A percentile compares a stretch with the other conserved stretches of the same genome.
phyloP scores from a whole-genome alignment of 75 land plant species.

The Cunninghamia lanceolata region DNA sequence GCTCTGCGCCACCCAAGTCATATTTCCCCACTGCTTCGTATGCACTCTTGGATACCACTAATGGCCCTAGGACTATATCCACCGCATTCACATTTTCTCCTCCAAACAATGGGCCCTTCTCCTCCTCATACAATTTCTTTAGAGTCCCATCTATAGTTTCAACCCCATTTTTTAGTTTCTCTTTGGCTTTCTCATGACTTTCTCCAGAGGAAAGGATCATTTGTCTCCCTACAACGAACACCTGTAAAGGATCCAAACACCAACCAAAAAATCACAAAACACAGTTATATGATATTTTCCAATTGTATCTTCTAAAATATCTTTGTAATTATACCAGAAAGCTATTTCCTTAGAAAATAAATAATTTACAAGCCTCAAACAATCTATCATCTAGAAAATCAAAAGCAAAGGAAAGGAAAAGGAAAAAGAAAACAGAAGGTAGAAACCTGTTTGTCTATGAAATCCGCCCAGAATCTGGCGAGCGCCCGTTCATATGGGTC shows the following conservation, averaged over 20 bases:
- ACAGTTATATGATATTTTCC: too few relatives aligned
- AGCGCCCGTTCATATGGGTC: constrained; percentile 1
- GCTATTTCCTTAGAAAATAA: too few relatives aligned
- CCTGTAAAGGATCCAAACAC: not conserved
- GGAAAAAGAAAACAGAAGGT: not conserved
- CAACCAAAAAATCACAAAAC: too few relatives aligned
- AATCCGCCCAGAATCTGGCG: constrained; percentile 19
- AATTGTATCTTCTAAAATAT: too few relatives aligned
- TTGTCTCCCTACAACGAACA: not conserved
- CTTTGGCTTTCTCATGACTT: too few relatives aligned
- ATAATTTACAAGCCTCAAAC: not conserved
- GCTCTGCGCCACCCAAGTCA: too few relatives aligned
- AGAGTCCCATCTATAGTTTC: not conserved
- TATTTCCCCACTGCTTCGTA: too few relatives aligned
- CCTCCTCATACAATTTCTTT: too few relatives aligned
- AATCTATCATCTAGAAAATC: too few relatives aligned
- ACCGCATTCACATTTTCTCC: not conserved
- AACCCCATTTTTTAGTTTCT: too few relatives aligned
- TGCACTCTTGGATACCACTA: not conserved
- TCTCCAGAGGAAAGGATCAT: not conserved
- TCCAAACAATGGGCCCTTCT: not conserved
- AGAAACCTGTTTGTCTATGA: constrained; percentile 11
- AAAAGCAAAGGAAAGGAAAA: too few relatives aligned
- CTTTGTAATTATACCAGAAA: too few relatives aligned
- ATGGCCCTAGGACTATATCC: not conserved